Conservation (phyloP, 495 filamentous ascomycete genomes). For the Penicillium paxilli region DNA sequence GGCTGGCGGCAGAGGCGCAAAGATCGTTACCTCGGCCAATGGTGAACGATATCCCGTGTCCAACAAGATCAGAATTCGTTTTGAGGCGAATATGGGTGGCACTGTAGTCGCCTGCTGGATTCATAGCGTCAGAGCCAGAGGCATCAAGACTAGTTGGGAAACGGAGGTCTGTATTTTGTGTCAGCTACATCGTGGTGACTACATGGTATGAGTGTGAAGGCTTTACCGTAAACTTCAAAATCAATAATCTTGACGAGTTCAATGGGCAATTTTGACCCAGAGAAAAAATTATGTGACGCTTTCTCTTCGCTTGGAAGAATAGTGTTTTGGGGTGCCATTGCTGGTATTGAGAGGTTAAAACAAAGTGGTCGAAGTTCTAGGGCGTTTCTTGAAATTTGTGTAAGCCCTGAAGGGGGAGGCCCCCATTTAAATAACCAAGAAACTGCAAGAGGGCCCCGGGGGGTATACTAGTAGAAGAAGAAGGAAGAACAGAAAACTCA, state of each 20-base stretch:
- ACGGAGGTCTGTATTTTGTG: background rate
- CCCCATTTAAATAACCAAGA: background rate
- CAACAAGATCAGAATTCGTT: conserved; percentile 61
- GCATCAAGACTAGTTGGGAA: conserved; percentile 72
- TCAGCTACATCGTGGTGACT: background rate
- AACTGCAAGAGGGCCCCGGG: too few species aligned
- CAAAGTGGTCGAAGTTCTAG: too few species aligned
- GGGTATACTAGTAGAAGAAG: too few species aligned
- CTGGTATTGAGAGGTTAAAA: too few species aligned
- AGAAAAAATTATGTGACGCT: background rate
- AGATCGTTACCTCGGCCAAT: conserved; percentile 84
- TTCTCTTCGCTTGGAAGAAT: background rate
- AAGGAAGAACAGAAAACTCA: too few species aligned
- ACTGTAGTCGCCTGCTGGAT: conserved; percentile 76
- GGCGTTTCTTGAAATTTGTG: too few species aligned
- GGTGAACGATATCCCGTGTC: conserved; percentile 83
- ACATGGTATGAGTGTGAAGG: background rate
- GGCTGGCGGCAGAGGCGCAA: conserved; percentile 68
- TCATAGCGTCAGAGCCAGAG: conserved; percentile 85
- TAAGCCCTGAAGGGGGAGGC: too few species aligned
- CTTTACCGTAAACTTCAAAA: background rate
- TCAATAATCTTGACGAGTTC: background rate
- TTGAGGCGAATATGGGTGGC: conserved; percentile 75
- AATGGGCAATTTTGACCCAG: background rate
- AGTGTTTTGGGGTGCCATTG: too few species aligned